phyloP scores from a whole-genome alignment of 345 rosid species.

The Bruguiera gymnorhiza region DNA sequence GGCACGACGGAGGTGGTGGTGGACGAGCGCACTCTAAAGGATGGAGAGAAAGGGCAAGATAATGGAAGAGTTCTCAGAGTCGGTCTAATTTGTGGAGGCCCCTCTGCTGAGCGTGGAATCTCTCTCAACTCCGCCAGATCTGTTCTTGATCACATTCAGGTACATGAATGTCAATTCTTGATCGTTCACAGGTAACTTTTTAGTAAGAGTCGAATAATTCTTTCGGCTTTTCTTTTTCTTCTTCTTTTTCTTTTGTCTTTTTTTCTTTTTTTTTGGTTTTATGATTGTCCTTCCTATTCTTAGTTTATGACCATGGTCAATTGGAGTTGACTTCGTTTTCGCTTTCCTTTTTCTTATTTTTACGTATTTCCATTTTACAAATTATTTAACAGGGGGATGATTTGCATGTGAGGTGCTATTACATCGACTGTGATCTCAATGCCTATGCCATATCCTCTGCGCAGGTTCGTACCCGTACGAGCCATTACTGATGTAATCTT shows the following conservation, averaged over 20 bases:
- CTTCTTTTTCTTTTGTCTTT: not conserved
- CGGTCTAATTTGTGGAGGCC: slow-evolving; percentile 86
- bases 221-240: not conserved
- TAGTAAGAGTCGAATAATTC: too few species aligned
- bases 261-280: too few species aligned
- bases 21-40: slow-evolving; percentile 29
- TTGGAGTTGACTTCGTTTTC: too few species aligned
- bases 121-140: slow-evolving; percentile 93
- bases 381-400: slow-evolving; percentile 58
- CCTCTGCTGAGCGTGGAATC: slow-evolving; percentile 96
- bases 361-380: too few species aligned
- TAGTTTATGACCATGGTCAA: too few species aligned
- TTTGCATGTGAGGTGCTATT: slow-evolving; percentile 82
- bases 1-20: slow-evolving; percentile 24
- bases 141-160: slow-evolving; percentile 93
- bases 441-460: slow-evolving; percentile 83
- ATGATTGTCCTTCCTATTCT: too few species aligned
- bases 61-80: slow-evolving; percentile 51
- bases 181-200: too few species aligned
- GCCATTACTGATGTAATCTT: not conserved
- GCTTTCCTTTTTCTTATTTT: too few species aligned
- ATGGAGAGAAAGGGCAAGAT: slow-evolving; percentile 17
- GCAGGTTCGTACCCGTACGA: slow-evolving; percentile 50
- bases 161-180: slow-evolving; percentile 8
- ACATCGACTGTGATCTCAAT: slow-evolving; percentile 67